A percentile compares a stretch with the other conserved stretches of the same genome.
These are phyloP conservation scores for Penicillium rolfsii DNA, from an alignment of 2,329 filamentous ascomycete genomes.

Conservation along the genomic window DNA sequence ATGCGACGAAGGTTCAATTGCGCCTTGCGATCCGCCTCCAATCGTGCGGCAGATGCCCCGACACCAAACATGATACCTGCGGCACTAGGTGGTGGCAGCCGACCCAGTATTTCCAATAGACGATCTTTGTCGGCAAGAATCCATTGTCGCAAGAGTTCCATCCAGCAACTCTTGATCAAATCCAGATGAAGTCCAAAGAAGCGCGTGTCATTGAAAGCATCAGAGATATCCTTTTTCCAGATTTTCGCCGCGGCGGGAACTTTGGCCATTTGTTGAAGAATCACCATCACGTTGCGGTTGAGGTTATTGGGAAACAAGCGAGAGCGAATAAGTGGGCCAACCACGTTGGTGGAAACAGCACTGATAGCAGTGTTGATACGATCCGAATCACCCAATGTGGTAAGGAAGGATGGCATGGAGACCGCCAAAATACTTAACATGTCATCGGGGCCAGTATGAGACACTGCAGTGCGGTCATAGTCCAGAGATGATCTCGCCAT, in stretches of 20 bases:
- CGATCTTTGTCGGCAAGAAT: constrained; percentile 83
- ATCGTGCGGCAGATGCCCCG: constrained; percentile 85
- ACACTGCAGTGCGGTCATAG: constrained; percentile 44
- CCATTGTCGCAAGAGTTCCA: constrained; percentile 84
- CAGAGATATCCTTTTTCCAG: constrained; percentile 90
- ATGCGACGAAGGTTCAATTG: constrained; percentile 87
- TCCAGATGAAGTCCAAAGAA: constrained; percentile 75
- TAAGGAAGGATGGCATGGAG: constrained; percentile 78
- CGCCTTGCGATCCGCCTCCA: constrained; percentile 93
- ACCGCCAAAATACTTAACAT: constrained; percentile 77
- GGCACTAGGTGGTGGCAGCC: constrained; percentile 81
- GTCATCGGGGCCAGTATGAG: constrained; percentile 65
- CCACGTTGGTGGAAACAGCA: constrained; percentile 79
- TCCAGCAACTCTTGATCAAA: constrained; percentile 74
- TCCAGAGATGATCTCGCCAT: constrained; percentile 46
- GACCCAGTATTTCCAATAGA: constrained; percentile 76
- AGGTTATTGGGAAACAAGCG: constrained; percentile 87
- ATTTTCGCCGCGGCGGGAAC: constrained; percentile 80
- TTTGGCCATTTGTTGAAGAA: constrained; percentile 76
- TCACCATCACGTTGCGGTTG: constrained; percentile 67
- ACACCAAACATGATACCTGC: constrained; percentile 99
- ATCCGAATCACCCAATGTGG: constrained; percentile 83
- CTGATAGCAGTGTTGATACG: constrained; percentile 76
- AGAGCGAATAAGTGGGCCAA: constrained; percentile 79
- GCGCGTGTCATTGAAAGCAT: constrained; percentile 86